Conservation (phyloP, 1,139 yeast species). For the Zygosaccharomyces pseudobailii region DNA sequence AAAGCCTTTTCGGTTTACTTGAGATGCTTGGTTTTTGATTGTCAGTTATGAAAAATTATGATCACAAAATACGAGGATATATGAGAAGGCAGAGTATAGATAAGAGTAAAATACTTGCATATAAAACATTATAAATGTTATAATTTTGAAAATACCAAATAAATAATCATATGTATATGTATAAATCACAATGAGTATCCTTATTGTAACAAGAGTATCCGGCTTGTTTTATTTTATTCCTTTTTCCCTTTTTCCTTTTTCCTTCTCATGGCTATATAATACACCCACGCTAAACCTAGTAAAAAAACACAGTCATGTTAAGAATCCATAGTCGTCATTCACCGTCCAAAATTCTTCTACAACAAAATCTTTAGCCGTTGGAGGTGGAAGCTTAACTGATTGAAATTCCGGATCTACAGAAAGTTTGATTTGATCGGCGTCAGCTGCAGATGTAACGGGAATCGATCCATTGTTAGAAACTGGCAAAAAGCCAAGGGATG, state of each 20-base stretch:
- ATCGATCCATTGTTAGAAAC: background rate
- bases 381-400: slow-evolving; percentile 1
- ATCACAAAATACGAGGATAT: background rate
- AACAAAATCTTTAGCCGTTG: slow-evolving; percentile 16
- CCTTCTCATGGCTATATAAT: too few relatives aligned
- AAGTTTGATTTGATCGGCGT: background rate
- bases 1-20: background rate
- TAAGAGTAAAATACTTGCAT: too few relatives aligned
- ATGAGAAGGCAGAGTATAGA: too few relatives aligned
- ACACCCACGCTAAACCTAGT: too few relatives aligned
- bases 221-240: background rate
- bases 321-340: slow-evolving; percentile 42
- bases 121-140: too few relatives aligned
- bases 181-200: too few relatives aligned
- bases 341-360: slow-evolving; percentile 43
- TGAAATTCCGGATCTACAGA: background rate
- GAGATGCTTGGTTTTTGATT: background rate
- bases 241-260: background rate
- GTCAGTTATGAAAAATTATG: background rate
- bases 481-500: background rate
- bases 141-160: too few relatives aligned
- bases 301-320: slow-evolving; percentile 27
- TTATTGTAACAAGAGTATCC: background rate
- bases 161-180: too few relatives aligned
- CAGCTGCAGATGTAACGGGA: background rate